These are phyloP conservation scores for Mortierella antarctica DNA, from an alignment of 192 early-diverging fungal genomes.

Conservation along the genomic window DNA sequence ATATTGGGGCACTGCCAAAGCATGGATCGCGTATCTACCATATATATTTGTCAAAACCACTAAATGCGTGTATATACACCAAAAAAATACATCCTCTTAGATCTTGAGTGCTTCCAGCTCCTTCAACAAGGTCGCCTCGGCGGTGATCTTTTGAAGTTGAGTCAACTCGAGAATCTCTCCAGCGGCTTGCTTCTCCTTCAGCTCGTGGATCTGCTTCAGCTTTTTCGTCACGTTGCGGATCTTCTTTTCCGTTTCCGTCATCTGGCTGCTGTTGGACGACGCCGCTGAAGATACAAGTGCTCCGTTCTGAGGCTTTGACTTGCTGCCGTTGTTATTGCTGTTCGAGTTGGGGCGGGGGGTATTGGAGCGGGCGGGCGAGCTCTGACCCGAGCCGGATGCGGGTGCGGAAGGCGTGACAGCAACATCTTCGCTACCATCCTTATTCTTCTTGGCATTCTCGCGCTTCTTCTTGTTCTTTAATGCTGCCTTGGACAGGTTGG, in stretches of 20 bases:
- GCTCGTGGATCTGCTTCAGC: slow-evolving; percentile 87
- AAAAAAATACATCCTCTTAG: neutral
- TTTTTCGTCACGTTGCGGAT: slow-evolving; percentile 92
- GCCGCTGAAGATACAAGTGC: slow-evolving; percentile 26
- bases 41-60: too few relatives aligned
- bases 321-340: slow-evolving; percentile 13
- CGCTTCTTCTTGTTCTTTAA: slow-evolving; percentile 81
- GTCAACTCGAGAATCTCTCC: slow-evolving; percentile 88
- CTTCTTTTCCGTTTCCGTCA: slow-evolving; percentile 86
- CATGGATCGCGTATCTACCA: too few relatives aligned
- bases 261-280: slow-evolving; percentile 35
- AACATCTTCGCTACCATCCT: slow-evolving; percentile 54
- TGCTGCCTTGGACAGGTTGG: slow-evolving; percentile 61
- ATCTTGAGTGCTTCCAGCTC: slow-evolving; percentile 60
- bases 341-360: slow-evolving; percentile 34
- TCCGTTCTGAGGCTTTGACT: slow-evolving; percentile 38
- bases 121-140: slow-evolving; percentile 68
- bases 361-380: slow-evolving; percentile 33
- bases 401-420: slow-evolving; percentile 8
- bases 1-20: too few relatives aligned
- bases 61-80: too few relatives aligned
- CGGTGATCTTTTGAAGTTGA: slow-evolving; percentile 79
- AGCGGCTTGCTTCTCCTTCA: slow-evolving; percentile 79
- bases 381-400: slow-evolving; percentile 25
- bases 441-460: slow-evolving; percentile 68